Base-by-base conservation (phyloP, 495 filamentous ascomycete genomes). In the Geoglossum glabrum region DNA sequence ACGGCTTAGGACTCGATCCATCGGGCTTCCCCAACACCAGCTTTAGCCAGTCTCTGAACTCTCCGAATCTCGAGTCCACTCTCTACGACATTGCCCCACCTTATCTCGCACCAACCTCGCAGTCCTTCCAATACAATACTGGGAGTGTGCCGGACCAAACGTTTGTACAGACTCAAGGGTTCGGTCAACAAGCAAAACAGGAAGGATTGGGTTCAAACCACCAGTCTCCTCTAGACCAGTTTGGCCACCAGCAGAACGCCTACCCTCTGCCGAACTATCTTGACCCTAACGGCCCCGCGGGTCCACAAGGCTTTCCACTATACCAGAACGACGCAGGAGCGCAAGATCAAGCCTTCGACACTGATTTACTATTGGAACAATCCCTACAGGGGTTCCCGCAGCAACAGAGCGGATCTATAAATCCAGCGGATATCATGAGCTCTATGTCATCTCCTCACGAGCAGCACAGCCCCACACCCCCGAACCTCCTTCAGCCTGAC, bases 401-500 rank as follows among this genome's bases (percentile, higher is more conserved):
- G 34, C 52, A 55, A n/a, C 26, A 4, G 4, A 26, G 26, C 15
- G 25, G 28, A 55, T 55, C 52, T 30, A 55, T 55, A 7, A 55
- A 55, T 30, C 52, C 52, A 7, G 52, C 52, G 8, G 52, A 55
- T 55, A 7, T 55, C 1, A 55, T 55, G 52, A 40, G 52, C 13
- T 33, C 28, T 17, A 34, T 55, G 52, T 40, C 52, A 2, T 33
- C 52, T 11, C 52, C 52, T 8, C 52, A 55, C 23, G 30, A 55
- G 11, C 52, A 55, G 13, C 52, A 55, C 19, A 55, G 52, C 34
- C 52, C 52, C n/a, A 55, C 52, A 1, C 52, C 52, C 34, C 52
- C 52, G n/a, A 27, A 8, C 52, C 52, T 30, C 5, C 30, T 55
- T 23, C 52, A 55, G 34, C 19, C 52, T 30, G 25, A 55, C 34